These are phyloP conservation scores for Candida tibetensis DNA, from an alignment of 805 yeast species.

Conservation along the genomic window DNA sequence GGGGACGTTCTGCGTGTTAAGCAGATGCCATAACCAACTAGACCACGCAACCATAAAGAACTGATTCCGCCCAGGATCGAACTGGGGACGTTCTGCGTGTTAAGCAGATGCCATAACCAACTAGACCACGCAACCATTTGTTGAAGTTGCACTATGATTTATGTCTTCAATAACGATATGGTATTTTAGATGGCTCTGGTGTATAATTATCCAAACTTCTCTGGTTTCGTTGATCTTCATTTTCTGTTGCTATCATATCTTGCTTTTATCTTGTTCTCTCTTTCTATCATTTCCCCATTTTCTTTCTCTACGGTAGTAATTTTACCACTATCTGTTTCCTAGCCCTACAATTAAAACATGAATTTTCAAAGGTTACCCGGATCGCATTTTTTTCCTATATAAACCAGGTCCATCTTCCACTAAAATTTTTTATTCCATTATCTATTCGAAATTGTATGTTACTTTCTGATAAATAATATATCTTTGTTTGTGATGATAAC, in stretches of 20 bases:
- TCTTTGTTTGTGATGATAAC: slow-evolving; percentile 45
- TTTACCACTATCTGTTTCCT: neutral
- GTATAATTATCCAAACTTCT: no score
- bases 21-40: slow-evolving; percentile 99
- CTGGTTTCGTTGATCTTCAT: no score
- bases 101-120: slow-evolving; percentile 99
- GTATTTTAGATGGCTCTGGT: neutral
- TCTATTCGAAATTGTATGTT: slow-evolving; percentile 6
- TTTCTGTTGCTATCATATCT: neutral
- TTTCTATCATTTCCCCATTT: neutral
- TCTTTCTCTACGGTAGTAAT: neutral
- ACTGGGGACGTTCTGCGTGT: slow-evolving; percentile 99
- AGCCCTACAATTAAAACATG: neutral
- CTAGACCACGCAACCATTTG: slow-evolving; percentile 94
- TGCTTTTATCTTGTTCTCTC: neutral
- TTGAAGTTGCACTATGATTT: neutral
- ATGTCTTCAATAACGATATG: neutral
- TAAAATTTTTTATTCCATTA: no score
- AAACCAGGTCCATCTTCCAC: neutral
- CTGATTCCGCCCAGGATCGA: slow-evolving; percentile 99
- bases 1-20: slow-evolving; percentile 99
- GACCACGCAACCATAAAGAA: slow-evolving; percentile 81
- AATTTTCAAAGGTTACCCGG: slow-evolving; percentile 7
- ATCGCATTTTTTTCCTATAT: neutral
- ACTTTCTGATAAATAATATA: neutral